Evolutionary conservation across 306 rosid species (phyloP), one percentile per base, ranked within the genome.

Genomic region (Prunus armeniaca): DNA sequence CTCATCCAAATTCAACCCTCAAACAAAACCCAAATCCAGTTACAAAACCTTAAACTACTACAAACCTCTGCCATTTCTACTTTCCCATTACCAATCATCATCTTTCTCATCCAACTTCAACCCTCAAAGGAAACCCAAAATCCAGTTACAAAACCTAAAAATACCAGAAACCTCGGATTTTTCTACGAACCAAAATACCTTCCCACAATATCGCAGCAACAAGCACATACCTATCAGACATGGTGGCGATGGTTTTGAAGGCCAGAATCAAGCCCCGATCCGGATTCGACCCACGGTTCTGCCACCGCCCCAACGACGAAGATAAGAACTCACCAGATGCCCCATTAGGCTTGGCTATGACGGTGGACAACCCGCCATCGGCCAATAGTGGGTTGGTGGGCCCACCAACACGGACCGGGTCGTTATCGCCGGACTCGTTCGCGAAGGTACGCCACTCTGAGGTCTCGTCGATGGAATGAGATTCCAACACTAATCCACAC

Each of bases 361-460:
- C 97, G 50, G 97, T 95, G 45, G 97, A 90, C n/a, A 95, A 83
- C 1, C 97, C 98, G 4, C 97, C 96, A 67, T 89, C 97, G 32
- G 91, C 84, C 20, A 95, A 80, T 4, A 95, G 97, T 0, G 97
- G 98, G 72, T 95, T 95, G 27, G 89, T 78, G 5, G 97, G 98
- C 0, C 98, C 97, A 0, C 98, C 98, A 4, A 95, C 98, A 82
- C 97, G 97, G 9, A 88, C 97, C 0, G 98, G 98, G 78, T 95
- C 97, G 76, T 95, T 95, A 30, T 95, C 97, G 4, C 97, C 97
- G 12, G 98, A 89, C 86, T 92, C 98, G 78, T 95, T 92, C 4
- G 97, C 97, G 78, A 95, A 95, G 30, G 83, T 88, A 56, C 98
- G 65, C 98, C 98, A 95, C 90, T 95, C 98, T 1, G 97, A 92